Percentiles rank a stretch among this genome's conserved stretches.
phyloP scores from a whole-genome alignment of 371 early-diverging fungal genomes.

The Mucor piriformis region DNA sequence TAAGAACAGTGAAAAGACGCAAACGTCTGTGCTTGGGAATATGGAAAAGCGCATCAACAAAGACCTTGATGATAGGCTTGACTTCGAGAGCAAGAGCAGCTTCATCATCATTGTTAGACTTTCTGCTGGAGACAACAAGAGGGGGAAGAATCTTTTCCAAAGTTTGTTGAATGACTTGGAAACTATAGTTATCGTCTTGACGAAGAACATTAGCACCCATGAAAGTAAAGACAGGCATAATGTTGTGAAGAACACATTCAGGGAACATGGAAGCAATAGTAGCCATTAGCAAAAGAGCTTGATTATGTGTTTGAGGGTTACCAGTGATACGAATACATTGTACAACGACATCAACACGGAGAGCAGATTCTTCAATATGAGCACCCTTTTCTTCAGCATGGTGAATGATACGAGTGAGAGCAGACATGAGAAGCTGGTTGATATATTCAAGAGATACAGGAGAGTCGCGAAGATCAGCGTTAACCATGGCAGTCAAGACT shows the following conservation, averaged over 20 bases:
- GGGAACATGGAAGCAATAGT: conserved; percentile 84
- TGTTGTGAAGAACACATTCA: conserved; percentile 85
- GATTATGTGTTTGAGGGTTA: conserved; percentile 95
- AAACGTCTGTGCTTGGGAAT: conserved; percentile 93
- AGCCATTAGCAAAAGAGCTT: conserved; percentile 86
- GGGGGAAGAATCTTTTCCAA: conserved; percentile 88
- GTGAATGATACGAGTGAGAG: conserved; percentile 70
- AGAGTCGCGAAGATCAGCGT: conserved; percentile 54
- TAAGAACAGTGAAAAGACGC: conserved; percentile 82
- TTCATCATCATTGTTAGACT: conserved; percentile 46
- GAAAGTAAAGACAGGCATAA: conserved; percentile 97
- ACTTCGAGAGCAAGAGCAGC: conserved; percentile 52
- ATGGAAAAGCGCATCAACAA: conserved; percentile 90
- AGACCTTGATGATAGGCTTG: conserved; percentile 82
- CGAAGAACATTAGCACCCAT: conserved; percentile 96
- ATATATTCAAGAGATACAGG: conserved; percentile 83
- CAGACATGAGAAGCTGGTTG: conserved; percentile 83
- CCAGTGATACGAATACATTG: conserved; percentile 88
- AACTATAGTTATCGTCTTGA: conserved; percentile 95
- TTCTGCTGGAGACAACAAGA: conserved; percentile 67
- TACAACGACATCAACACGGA: conserved; percentile 88
- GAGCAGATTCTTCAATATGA: conserved; percentile 45
- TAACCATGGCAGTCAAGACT: conserved; percentile 70
- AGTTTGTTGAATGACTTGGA: conserved; percentile 92
- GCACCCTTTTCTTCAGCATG: conserved; percentile 49